These are phyloP conservation scores for Aureobasidium sp. DNA, from an alignment of 2,329 filamentous ascomycete species.

Conservation along the genomic window DNA sequence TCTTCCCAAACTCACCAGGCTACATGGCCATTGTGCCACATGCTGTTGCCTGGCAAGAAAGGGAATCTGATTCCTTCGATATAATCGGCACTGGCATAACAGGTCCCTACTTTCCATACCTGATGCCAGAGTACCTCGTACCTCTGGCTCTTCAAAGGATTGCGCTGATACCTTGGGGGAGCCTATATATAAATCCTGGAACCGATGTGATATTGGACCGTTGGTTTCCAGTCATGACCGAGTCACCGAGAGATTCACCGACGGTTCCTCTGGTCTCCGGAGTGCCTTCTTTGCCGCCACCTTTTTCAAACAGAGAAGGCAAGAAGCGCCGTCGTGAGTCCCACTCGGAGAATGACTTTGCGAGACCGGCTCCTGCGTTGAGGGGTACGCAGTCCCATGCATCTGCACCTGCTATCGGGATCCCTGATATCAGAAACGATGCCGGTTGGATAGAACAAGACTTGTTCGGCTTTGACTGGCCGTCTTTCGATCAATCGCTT, in stretches of 20 bases:
- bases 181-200: not conserved
- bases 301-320: not conserved
- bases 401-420: not conserved
- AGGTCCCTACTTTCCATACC: conserved; percentile 1
- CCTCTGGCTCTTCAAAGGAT: not conserved
- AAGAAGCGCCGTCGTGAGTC: not conserved
- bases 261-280: not conserved
- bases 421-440: not conserved
- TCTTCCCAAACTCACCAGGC: not conserved
- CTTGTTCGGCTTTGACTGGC: not conserved
- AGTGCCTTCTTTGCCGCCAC: not conserved
- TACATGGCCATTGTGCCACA: conserved; percentile 9
- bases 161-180: not conserved
- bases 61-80: not conserved
- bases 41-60: not conserved
- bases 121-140: conserved; percentile 1
- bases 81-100: not conserved
- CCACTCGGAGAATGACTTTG: not conserved
- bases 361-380: not conserved
- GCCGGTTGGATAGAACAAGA: not conserved
- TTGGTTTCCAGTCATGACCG: not conserved
- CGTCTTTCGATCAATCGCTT: not conserved
- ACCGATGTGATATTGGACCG: not conserved
- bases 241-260: not conserved
- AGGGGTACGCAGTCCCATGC: not conserved